Conservation (phyloP, 108 stramenopile species). For the Pseudonitzschia multiseries region DNA sequence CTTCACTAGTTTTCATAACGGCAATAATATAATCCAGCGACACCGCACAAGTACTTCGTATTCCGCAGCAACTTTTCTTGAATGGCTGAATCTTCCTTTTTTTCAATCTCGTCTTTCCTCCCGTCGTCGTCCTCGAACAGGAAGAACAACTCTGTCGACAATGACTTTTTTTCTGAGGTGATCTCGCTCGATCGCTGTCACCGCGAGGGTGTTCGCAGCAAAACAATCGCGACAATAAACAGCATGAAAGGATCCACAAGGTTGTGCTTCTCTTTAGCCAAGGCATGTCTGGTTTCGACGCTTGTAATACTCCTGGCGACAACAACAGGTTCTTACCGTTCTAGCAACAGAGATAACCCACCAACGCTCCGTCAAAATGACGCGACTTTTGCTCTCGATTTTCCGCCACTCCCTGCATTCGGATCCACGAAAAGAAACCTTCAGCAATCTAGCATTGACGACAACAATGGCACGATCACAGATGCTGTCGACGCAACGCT, state of each 20-base stretch:
- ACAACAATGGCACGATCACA: neutral
- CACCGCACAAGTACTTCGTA: no score
- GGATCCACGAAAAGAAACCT: neutral
- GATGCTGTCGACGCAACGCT: neutral
- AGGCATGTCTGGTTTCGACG: neutral
- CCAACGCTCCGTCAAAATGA: neutral
- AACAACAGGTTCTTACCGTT: no score
- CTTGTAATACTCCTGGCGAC: neutral
- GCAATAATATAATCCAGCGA: no score
- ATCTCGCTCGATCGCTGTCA: neutral
- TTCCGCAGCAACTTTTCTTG: neutral
- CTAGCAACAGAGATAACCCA: neutral
- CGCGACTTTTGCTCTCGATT: neutral
- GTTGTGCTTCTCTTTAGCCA: neutral
- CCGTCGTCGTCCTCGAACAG: no score
- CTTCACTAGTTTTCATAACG: no score
- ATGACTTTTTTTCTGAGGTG: neutral
- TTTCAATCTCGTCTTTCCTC: neutral
- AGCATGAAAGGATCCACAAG: neutral
- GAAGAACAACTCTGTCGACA: neutral
- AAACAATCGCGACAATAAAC: no score
- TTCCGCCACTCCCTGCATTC: neutral
- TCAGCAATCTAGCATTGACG: neutral
- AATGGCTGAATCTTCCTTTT: neutral
- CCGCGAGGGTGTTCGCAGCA: neutral